Conservation (phyloP, 2,329 filamentous ascomycete genomes). For the Gnomoniopsis sp. region DNA sequence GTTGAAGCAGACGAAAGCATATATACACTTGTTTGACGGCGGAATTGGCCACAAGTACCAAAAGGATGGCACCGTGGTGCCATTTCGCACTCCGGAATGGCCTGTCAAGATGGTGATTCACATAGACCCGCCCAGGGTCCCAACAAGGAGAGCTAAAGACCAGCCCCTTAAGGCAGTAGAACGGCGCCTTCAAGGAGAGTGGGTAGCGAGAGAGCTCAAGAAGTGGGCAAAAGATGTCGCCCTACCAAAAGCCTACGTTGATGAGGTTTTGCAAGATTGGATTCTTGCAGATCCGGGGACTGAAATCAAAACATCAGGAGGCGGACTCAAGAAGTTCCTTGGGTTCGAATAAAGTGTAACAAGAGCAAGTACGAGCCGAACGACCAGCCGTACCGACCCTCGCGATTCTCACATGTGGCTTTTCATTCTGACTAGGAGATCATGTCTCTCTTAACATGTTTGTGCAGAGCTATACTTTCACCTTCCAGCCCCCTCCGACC, state of each 20-base stretch:
- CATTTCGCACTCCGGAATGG: neutral
- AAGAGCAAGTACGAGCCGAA: too few relatives aligned
- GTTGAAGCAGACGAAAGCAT: neutral
- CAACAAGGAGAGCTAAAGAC: neutral
- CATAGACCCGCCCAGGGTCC: neutral
- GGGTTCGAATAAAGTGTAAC: neutral
- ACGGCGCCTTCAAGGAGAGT: neutral
- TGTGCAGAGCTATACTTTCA: conserved; percentile 30
- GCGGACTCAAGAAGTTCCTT: neutral
- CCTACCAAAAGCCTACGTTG: neutral
- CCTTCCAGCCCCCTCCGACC: conserved; percentile 34
- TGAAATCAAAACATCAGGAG: neutral
- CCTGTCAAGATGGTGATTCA: neutral
- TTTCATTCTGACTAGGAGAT: too few relatives aligned
- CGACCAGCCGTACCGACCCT: too few relatives aligned
- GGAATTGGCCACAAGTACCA: neutral
- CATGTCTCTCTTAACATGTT: neutral
- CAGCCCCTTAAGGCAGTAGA: neutral
- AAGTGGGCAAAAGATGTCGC: neutral
- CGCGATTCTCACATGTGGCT: too few relatives aligned
- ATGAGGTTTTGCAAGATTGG: neutral
- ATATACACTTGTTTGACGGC: neutral
- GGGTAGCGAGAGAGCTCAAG: neutral
- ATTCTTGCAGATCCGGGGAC: neutral
- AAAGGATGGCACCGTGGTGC: neutral